These are phyloP conservation scores for Medicago lupulina DNA, from an alignment of 306 rosid species.

Conservation along the genomic window DNA sequence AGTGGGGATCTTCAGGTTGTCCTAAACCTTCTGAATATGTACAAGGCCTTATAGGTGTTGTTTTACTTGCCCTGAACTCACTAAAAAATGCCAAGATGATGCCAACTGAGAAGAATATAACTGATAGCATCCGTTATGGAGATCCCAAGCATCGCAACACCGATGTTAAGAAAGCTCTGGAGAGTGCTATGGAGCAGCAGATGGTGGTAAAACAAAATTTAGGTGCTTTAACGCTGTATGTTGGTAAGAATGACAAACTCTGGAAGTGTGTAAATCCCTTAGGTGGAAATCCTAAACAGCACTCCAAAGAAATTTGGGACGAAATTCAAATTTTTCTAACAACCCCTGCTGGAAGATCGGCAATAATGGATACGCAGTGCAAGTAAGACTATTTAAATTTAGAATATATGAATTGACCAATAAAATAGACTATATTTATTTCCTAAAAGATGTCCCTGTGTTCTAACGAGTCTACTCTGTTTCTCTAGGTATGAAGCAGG, in stretches of 20 bases:
- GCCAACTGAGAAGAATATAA: constrained; percentile 87
- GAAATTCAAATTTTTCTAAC: constrained; percentile 60
- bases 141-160: constrained; percentile 78
- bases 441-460: constrained; percentile 16
- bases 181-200: constrained; percentile 74
- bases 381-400: constrained; percentile 54
- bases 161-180: constrained; percentile 86
- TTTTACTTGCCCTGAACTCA: constrained; percentile 77
- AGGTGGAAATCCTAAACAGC: constrained; percentile 64
- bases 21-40: constrained; percentile 77
- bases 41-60: constrained; percentile 86
- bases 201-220: constrained; percentile 85
- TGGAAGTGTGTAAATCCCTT: constrained; percentile 83
- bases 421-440: constrained; percentile 32
- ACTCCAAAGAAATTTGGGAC: constrained; percentile 69
- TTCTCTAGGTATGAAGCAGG: constrained; percentile 89
- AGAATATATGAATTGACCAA: neutral
- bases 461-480: constrained; percentile 25
- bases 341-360: constrained; percentile 68
- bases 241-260: constrained; percentile 76
- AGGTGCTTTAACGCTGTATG: constrained; percentile 72
- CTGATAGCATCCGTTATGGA: constrained; percentile 82
- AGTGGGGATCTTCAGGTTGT: constrained; percentile 77
- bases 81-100: constrained; percentile 73
- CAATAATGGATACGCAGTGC: constrained; percentile 73